Evolutionary conservation across 345 rosid species (phyloP), one percentile per base, ranked within the genome.

Genomic region (Gossypium longicalyx): DNA sequence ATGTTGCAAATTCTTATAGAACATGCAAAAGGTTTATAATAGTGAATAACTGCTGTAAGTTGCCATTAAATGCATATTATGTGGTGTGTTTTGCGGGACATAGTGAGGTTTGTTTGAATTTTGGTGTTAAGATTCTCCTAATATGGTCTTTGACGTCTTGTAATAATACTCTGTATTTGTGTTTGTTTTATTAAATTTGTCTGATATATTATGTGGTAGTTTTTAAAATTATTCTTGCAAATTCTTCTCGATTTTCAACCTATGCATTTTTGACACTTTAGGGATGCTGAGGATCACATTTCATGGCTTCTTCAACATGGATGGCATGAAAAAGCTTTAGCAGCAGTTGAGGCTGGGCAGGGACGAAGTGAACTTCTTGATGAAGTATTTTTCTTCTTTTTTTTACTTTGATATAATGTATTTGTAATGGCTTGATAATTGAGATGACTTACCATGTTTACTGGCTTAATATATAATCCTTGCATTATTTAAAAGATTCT

Each of bases 241-340:
- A 20, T 51, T 15, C 45, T 76, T 7, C 71, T 12, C 29, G 10
- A 48, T 51, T 61, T 34, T 4, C 15, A 57, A 2, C 56, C 25
- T 41, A 22, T 44, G 54, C 17, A 17, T 22, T 56, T 59, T 16
- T 79, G n/a, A 13, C 51, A 64, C 73, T 54, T 77, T 77, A 95
- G 99, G 94, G 99, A 91, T 84, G 88, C 96, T 65, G 99, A 95
- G 84, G 98, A 95, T 84, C 99, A 95, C 77, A 93, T 95, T 74
- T 82, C 97, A 70, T 95, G 99, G 99, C 99, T 95, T 84, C 90
- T 95, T 79, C 97, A 91, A 83, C 99, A 93, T 84, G 98, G 98
- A 53, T 91, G 90, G 83, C 99, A 95, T 80, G 99, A 95, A 83
- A 95, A 95, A 85, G 99, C 99, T 74, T 82, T 95, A 79, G 99